Conservation (phyloP, 2,329 filamentous ascomycete genomes). For the Cercospora citrullina region DNA sequence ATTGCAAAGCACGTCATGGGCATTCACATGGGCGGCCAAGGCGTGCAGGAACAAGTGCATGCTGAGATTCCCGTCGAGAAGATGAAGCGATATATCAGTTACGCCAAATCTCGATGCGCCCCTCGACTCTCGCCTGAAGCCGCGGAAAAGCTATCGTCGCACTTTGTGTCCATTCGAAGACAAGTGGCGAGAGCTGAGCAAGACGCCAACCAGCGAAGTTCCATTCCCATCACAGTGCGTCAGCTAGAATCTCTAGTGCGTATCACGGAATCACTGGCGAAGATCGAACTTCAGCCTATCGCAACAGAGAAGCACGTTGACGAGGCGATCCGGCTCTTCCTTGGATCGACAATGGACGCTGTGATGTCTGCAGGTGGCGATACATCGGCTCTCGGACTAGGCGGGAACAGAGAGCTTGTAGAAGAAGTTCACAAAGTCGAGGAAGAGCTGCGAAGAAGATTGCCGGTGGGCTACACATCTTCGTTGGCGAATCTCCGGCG, state of each 20-base stretch:
- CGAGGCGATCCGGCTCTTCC: slow-evolving; percentile 93
- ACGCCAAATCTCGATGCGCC: slow-evolving; percentile 94
- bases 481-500: slow-evolving; percentile 80
- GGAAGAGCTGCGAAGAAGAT: slow-evolving; percentile 74
- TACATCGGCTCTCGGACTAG: slow-evolving; percentile 77
- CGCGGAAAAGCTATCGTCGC: slow-evolving; percentile 91
- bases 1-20: slow-evolving; percentile 98
- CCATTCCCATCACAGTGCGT: slow-evolving; percentile 95
- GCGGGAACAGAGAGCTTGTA: slow-evolving; percentile 81
- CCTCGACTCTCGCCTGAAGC: slow-evolving; percentile 87
- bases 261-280: slow-evolving; percentile 93
- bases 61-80: slow-evolving; percentile 92
- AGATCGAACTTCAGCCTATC: slow-evolving; percentile 79
- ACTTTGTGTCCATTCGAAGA: slow-evolving; percentile 93
- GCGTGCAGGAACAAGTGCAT: slow-evolving; percentile 81
- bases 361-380: slow-evolving; percentile 53
- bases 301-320: slow-evolving; percentile 92
- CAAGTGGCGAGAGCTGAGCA: slow-evolving; percentile 91
- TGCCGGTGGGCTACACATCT: slow-evolving; percentile 95
- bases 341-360: slow-evolving; percentile 96
- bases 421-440: slow-evolving; percentile 87
- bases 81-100: slow-evolving; percentile 96
- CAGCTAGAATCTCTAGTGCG: slow-evolving; percentile 96
- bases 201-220: slow-evolving; percentile 84
- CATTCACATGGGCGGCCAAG: slow-evolving; percentile 89